These are phyloP conservation scores for Butyriboletus loyo DNA, from an alignment of 768 basidiomycete species.

Conservation along the genomic window DNA sequence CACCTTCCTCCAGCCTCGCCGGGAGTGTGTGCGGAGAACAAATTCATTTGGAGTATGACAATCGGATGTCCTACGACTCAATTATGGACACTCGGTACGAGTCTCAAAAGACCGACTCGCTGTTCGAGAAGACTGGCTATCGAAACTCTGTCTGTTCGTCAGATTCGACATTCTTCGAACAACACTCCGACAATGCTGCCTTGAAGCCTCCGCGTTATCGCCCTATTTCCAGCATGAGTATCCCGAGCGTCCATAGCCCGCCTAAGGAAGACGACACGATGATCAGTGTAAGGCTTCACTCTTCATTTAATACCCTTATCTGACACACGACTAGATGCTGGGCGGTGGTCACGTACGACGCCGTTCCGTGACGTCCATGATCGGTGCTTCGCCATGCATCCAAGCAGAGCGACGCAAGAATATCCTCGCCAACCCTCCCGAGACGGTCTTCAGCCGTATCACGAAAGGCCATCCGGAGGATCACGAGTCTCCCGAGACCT, in stretches of 20 bases:
- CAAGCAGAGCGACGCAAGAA: conserved; percentile 64
- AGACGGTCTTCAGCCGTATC: conserved; percentile 38
- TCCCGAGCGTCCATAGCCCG: conserved; percentile 46
- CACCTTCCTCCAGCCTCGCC: conserved; percentile 48
- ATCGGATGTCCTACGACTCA: conserved; percentile 57
- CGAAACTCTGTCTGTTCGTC: conserved; percentile 46
- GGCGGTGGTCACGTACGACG: conserved; percentile 75
- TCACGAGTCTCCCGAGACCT: conserved; percentile 39
- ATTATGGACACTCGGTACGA: conserved; percentile 54
- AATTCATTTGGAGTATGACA: conserved; percentile 19
- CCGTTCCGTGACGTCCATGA: conserved; percentile 59
- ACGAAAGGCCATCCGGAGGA: conserved; percentile 11
- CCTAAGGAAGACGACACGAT: conserved; percentile 75
- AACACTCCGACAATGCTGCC: conserved; percentile 33
- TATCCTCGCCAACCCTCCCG: conserved; percentile 25
- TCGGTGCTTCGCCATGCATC: conserved; percentile 69
- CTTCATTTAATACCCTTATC: not conserved
- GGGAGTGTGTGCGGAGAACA: conserved; percentile 15
- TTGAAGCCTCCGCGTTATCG: conserved; percentile 55
- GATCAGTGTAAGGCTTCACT: conserved; percentile 57
- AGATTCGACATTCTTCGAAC: conserved; percentile 60
- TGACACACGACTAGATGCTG: conserved; percentile 55
- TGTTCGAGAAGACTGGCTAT: conserved; percentile 63
- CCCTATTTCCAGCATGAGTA: conserved; percentile 63
- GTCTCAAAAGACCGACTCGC: conserved; percentile 43